These are phyloP conservation scores for Blastobotrys peoriensis DNA, from an alignment of 805 yeast species.

Conservation along the genomic window DNA sequence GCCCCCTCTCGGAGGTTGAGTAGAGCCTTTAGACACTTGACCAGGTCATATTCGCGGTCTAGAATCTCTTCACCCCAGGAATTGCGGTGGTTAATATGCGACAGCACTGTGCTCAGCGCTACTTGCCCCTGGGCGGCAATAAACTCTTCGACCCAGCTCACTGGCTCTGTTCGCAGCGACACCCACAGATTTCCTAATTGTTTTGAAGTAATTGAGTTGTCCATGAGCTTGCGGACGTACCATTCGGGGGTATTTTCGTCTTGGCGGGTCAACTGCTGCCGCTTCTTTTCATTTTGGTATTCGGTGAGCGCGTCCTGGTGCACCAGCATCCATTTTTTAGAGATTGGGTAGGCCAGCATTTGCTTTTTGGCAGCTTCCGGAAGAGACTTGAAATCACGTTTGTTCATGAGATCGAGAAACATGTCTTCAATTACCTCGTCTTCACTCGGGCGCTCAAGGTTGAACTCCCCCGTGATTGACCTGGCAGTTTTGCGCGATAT, in stretches of 20 bases:
- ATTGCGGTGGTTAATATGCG: constrained; percentile 40
- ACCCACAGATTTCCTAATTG: constrained; percentile 85
- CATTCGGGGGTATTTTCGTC: constrained; percentile 54
- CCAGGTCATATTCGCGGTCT: constrained; percentile 69
- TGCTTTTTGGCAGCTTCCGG: constrained; percentile 71
- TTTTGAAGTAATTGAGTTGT: constrained; percentile 57
- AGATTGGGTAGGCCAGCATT: constrained; percentile 65
- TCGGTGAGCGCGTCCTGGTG: constrained; percentile 82
- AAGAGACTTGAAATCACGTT: constrained; percentile 63
- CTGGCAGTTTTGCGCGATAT: constrained; percentile 9
- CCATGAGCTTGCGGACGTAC: constrained; percentile 68
- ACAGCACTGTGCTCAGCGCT: constrained; percentile 62
- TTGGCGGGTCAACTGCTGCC: constrained; percentile 21
- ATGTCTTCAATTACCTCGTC: constrained; percentile 61
- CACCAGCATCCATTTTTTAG: constrained; percentile 87
- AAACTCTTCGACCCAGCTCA: constrained; percentile 74
- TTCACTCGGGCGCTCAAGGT: constrained; percentile 62
- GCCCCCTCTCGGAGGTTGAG: constrained; percentile 61
- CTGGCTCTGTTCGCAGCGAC: constrained; percentile 83
- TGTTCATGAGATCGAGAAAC: constrained; percentile 69
- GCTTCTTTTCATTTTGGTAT: constrained; percentile 46
- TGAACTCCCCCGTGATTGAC: constrained; percentile 28
- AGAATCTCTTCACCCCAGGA: constrained; percentile 38
- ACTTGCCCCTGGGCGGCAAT: constrained; percentile 77
- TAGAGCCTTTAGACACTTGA: constrained; percentile 70